Percentiles rank a stretch among this genome's conserved stretches.
Conservation (phyloP, 2,329 filamentous ascomycete genomes). For the Hypoxylon sp. region DNA sequence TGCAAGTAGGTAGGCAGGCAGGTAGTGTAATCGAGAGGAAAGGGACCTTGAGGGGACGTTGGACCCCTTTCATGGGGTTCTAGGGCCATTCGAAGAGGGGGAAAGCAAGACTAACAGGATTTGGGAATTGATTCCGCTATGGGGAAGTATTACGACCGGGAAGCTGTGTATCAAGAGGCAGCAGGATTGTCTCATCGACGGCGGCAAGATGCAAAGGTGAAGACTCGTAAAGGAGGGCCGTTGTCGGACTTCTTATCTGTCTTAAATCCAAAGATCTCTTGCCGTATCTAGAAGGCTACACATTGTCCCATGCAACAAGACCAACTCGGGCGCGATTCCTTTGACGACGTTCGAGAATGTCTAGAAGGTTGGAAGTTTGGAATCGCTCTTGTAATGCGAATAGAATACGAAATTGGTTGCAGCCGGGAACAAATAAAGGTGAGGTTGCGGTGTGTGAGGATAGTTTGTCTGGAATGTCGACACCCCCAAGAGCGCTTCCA, state of each 20-base stretch:
- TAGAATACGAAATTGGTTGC: conserved; percentile 21
- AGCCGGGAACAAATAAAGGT: conserved; percentile 15
- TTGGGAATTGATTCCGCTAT: conserved; percentile 8
- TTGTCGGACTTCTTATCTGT: conserved; percentile 42
- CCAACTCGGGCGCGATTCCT: conserved; percentile 15
- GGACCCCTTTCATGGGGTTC: conserved; percentile 5
- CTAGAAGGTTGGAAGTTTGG: not conserved
- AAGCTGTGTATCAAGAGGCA: conserved; percentile 22
- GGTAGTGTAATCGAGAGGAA: conserved; percentile 5
- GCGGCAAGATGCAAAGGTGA: conserved; percentile 27
- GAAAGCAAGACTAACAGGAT: conserved; percentile 11
- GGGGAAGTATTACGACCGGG: conserved; percentile 12
- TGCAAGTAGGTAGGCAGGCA: too few relatives aligned
- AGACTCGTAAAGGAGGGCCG: conserved; percentile 39
- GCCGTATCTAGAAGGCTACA: conserved; percentile 30
- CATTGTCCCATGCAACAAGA: conserved; percentile 12
- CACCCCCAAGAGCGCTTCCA: conserved; percentile 18
- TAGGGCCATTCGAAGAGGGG: conserved; percentile 2
- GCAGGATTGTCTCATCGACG: conserved; percentile 31
- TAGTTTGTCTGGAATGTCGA: conserved; percentile 29
- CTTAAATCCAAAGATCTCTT: conserved; percentile 26
- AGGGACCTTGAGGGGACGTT: conserved; percentile 13
- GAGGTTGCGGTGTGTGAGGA: conserved; percentile 10
- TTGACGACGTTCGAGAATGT: conserved; percentile 16
- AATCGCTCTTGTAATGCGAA: conserved; percentile 7